phyloP scores from a whole-genome alignment of 305 asterid species.

The Fraxinus baroniana region DNA sequence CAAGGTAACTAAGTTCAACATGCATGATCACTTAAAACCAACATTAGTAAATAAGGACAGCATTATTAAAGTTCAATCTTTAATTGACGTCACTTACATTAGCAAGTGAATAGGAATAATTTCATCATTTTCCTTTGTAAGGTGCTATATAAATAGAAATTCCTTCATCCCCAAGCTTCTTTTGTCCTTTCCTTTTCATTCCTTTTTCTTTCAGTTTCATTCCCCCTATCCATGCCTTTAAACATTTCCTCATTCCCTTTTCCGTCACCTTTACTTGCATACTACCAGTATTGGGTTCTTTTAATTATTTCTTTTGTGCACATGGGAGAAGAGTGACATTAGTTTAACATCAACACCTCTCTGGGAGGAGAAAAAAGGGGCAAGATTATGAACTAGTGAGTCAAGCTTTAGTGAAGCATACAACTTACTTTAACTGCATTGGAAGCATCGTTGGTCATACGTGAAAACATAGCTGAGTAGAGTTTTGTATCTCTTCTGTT shows the following conservation, averaged over 20 bases:
- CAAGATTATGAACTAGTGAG: neutral
- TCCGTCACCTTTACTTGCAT: neutral
- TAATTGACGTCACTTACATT: neutral
- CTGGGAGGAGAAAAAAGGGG: neutral
- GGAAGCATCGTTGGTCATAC: constrained; percentile 38
- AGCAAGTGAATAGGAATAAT: neutral
- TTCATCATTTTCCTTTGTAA: neutral
- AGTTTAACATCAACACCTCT: neutral
- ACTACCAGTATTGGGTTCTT: neutral
- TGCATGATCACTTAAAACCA: neutral
- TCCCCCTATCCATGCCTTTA: neutral
- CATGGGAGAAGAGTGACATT: neutral
- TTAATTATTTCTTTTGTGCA: neutral
- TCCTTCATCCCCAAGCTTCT: neutral
- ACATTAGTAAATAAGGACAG: neutral
- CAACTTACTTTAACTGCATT: constrained; percentile 43
- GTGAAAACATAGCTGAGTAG: constrained; percentile 52
- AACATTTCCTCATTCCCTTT: neutral
- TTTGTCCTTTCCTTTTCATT: neutral
- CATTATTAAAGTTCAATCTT: neutral
- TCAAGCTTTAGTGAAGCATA: neutral
- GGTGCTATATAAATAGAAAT: neutral
- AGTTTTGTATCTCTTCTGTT: constrained; percentile 59
- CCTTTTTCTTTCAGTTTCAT: neutral
- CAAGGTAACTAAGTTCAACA: neutral